Evolutionary conservation across 768 basidiomycete species (phyloP).

Genomic region (Kwoniella newhampshirensis): DNA sequence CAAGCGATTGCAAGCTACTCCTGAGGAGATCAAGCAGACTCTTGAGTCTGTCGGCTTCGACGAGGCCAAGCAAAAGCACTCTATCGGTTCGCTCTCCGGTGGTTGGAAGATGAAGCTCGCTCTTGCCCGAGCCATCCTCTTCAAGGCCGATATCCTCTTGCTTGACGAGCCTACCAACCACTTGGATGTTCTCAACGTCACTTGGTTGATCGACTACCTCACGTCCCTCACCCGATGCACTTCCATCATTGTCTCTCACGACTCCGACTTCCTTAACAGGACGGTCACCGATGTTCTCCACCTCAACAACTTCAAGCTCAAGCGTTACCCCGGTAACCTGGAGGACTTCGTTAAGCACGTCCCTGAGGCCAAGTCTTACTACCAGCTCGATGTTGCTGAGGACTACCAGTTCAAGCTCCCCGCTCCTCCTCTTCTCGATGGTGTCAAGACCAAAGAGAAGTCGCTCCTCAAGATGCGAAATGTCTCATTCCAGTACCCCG

Average conservation of each 20-base stretch:
- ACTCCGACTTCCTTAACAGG: conserved; percentile 96
- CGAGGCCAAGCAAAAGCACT: conserved; percentile 76
- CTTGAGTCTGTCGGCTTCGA: conserved; percentile 89
- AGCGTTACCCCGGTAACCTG: conserved; percentile 91
- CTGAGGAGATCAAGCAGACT: conserved; percentile 73
- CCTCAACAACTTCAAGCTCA: conserved; percentile 96
- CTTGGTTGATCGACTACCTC: conserved; percentile 95
- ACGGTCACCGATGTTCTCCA: conserved; percentile 97
- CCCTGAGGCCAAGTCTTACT: conserved; percentile 97
- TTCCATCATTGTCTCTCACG: conserved; percentile 97
- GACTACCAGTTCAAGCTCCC: conserved; percentile 99
- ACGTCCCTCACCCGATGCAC: conserved; percentile 84
- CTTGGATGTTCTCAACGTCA: conserved; percentile 94
- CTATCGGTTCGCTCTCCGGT: conserved; percentile 90
- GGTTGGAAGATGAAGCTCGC: conserved; percentile 99
- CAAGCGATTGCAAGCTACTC: conserved; percentile 70
- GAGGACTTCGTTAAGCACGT: conserved; percentile 90
- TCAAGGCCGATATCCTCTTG: conserved; percentile 94
- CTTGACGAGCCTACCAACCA: conserved; percentile 88
- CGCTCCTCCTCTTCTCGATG: conserved; percentile 92
- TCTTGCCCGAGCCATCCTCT: conserved; percentile 92
- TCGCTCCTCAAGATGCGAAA: conserved; percentile 94
- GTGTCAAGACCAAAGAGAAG: conserved; percentile 99
- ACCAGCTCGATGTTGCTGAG: conserved; percentile 89
- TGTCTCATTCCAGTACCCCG: conserved; percentile 95